Evolutionary conservation across 2,329 filamentous ascomycete species (phyloP), one percentile per base, ranked within the genome.

Genomic region (Gyromitra esculenta): DNA sequence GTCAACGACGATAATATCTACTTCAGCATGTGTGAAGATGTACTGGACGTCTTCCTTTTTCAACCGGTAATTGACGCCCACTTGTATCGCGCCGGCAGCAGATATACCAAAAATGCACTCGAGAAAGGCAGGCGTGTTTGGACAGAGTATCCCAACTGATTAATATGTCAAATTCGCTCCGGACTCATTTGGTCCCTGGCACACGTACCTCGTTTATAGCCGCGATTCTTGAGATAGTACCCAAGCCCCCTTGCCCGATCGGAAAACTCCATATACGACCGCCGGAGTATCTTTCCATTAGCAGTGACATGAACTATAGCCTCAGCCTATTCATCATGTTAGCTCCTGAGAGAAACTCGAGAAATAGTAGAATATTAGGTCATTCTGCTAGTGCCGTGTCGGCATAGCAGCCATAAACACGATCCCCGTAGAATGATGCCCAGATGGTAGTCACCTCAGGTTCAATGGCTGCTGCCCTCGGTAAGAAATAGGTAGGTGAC

Each of bases 111-210:
- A 99, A 77, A 97, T 92, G 5, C 90, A 89, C 84, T 98, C 95
- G 37, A 99, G 86, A 81, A 98, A 98, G 0, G 94, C 94, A 0
- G 96, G 96, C 0, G 96, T 99, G 83, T 99, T 99, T 1, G 96
- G 92, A 7, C 90, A 91, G 9, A 99, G 86, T 62, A 99, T 91
- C 5, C 96, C 96, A 5, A 98, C 91, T 77, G 6, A n/a, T 4
- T 11, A 7, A 21, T 25, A 25, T 18, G 48, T 65, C 54, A 52
- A 21, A 25, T 41, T 15, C 6, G 13, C 5, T 39, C 11, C 45
- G 1, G n/a, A 21, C 2, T 25, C 13, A 7, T 37, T 48, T 1
- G 39, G 18, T 25, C 63, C 8, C 37, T 8, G 48, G 18, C 5
- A 39, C 9, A 75, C 59, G 70, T 77, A 69, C 77, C 73, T 76